Base-by-base conservation (phyloP, 2,329 filamentous ascomycete genomes). In the Torrubiella hemipterigena region DNA sequence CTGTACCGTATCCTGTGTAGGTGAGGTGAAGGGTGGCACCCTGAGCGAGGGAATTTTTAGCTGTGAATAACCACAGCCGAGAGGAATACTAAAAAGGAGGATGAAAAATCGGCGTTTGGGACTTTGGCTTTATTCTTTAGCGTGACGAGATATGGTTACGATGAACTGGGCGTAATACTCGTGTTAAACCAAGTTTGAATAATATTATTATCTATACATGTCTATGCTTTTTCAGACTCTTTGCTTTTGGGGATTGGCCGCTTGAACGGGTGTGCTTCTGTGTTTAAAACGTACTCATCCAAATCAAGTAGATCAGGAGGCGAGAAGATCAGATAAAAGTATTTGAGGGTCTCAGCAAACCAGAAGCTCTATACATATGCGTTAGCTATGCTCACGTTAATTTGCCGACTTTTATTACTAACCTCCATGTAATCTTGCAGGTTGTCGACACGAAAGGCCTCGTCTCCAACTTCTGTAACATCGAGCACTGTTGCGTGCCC, bases 351-450 rank as follows among this genome's bases (percentile, higher is more conserved):
- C 52, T 77, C 71, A 2, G 69, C 70, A 13, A 79, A 59, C 75
- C 77, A 83, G 50, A 81, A 82, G 34, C 73, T 79, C 58, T 48
- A 40, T 21, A 37, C 40, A 85, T 79, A 58, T 91, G 83, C 0
- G 83, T 83, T 50, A 91, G 85, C 62, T 81, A 75, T 56, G 87
- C 93, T 42, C 79, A 80, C 59, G 49, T 77, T n/a, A n/a, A 77
- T 50, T 89, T 71, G 21, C 51, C 52, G 37, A 67, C 19, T 7
- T 18, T 9, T 14, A 44, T 38, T 7, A 52, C 53, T 46, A 63
- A 21, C 20, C 59, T 91, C 80, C 79, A 85, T 84, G 40, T 62
- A 52, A 5, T 56, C 37, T 11, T 42, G 35, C 8, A 62, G 52
- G 4, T 83, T 74, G 44, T 79, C 71, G 22, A 61, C 54, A 31